These are phyloP conservation scores for Mikania micrantha DNA, from an alignment of 129 eudicot species.

Conservation along the genomic window DNA sequence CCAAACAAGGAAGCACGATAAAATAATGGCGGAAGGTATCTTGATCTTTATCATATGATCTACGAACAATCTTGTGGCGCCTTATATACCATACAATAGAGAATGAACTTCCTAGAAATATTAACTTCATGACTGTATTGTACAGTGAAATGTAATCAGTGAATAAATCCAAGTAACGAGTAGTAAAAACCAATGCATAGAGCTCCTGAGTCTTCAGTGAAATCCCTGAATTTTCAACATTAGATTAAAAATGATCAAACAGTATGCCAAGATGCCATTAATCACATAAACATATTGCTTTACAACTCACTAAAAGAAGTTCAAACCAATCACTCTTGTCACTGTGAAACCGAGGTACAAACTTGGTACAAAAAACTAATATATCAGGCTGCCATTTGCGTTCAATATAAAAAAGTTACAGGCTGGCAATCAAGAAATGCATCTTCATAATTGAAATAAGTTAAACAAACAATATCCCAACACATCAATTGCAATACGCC, in stretches of 20 bases:
- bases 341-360: neutral
- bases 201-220: conserved; percentile 98
- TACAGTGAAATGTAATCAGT: conserved; percentile 76
- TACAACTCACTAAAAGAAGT: neutral
- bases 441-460: neutral
- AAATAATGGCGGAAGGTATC: conserved; percentile 89
- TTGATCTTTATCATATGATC: conserved; percentile 93
- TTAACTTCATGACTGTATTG: conserved; percentile 75
- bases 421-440: neutral
- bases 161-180: conserved; percentile 90
- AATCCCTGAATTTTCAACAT: conserved; percentile 59
- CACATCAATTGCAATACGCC: neutral
- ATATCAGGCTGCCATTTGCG: conserved; percentile 1
- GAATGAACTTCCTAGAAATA: conserved; percentile 87
- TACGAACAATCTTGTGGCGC: conserved; percentile 82
- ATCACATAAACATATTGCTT: neutral
- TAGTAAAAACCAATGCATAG: conserved; percentile 83
- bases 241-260: conserved; percentile 10
- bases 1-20: conserved; percentile 70
- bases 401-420: neutral
- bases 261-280: neutral
- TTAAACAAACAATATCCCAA: too few relatives aligned
- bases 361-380: neutral
- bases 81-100: conserved; percentile 95
- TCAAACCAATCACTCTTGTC: neutral